Conservation (phyloP, 2,329 filamentous ascomycete species). For the Cryphonectria japonica region DNA sequence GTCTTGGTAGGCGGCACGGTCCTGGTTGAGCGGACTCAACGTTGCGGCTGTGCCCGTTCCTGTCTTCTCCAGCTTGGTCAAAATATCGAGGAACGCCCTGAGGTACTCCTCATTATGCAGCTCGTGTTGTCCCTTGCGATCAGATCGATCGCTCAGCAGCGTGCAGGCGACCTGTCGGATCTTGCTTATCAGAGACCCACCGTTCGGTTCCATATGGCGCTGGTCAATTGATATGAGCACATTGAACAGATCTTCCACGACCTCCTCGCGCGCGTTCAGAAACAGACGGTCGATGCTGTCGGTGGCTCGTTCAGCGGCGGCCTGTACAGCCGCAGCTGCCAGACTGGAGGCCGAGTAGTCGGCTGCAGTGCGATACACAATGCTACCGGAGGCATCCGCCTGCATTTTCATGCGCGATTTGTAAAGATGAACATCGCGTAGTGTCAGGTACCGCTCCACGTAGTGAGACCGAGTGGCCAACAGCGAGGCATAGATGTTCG, state of each 20-base stretch:
- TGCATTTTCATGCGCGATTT: slow-evolving; percentile 45
- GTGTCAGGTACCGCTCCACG: slow-evolving; percentile 82
- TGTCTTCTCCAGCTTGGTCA: slow-evolving; percentile 73
- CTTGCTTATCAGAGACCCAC: slow-evolving; percentile 73
- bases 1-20: slow-evolving; percentile 30
- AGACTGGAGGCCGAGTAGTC: slow-evolving; percentile 36
- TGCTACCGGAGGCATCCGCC: slow-evolving; percentile 38
- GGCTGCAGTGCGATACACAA: slow-evolving; percentile 41
- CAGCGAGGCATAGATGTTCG: slow-evolving; percentile 84
- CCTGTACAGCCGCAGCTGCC: slow-evolving; percentile 43
- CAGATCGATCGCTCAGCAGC: slow-evolving; percentile 63
- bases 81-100: slow-evolving; percentile 71
- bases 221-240: slow-evolving; percentile 79
- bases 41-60: slow-evolving; percentile 41
- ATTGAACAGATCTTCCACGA: slow-evolving; percentile 76
- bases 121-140: slow-evolving; percentile 56
- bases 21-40: slow-evolving; percentile 32
- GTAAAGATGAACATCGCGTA: slow-evolving; percentile 67
- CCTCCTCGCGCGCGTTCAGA: slow-evolving; percentile 75
- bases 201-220: slow-evolving; percentile 79
- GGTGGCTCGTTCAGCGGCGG: slow-evolving; percentile 51
- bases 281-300: slow-evolving; percentile 72
- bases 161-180: slow-evolving; percentile 84
- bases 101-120: slow-evolving; percentile 71
- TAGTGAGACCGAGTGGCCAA: slow-evolving; percentile 82